These are phyloP conservation scores for Epicoccum nigrum DNA, from an alignment of 2,329 filamentous ascomycete genomes.

Conservation along the genomic window DNA sequence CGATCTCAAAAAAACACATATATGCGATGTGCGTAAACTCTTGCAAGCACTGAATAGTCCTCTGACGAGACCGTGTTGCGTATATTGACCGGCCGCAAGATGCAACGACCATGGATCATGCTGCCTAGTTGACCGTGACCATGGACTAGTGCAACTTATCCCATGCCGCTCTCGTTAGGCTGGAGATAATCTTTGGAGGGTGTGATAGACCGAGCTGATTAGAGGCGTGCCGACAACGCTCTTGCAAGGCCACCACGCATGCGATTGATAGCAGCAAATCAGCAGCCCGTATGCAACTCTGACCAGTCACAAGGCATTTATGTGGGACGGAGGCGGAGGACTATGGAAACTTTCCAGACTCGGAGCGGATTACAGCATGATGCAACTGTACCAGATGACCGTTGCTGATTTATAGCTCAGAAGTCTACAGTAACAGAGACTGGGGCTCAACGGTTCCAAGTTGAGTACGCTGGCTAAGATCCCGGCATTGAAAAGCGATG, in stretches of 20 bases:
- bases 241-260: conserved; percentile 28
- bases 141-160: not conserved
- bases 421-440: not conserved
- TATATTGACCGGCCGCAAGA: not conserved
- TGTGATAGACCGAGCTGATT: conserved; percentile 11
- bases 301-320: conserved; percentile 28
- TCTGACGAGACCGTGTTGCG: not conserved
- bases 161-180: not conserved
- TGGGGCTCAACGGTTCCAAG: not conserved
- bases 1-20: not conserved
- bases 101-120: not conserved
- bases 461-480: not conserved
- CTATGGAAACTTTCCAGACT: conserved; percentile 25
- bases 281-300: conserved; percentile 14
- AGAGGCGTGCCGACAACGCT: conserved; percentile 32
- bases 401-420: not conserved
- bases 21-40: conserved; percentile 1
- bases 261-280: conserved; percentile 32
- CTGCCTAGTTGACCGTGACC: not conserved
- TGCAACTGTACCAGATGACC: conserved; percentile 42
- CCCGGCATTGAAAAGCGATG: not conserved
- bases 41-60: not conserved
- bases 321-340: conserved; percentile 26
- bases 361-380: conserved; percentile 28
- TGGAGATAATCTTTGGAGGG: conserved; percentile 1